Evolutionary conservation across 192 early-diverging fungal genomes (phyloP), one percentile per base, ranked within the genome.

Genomic region (Coemansia sp.): DNA sequence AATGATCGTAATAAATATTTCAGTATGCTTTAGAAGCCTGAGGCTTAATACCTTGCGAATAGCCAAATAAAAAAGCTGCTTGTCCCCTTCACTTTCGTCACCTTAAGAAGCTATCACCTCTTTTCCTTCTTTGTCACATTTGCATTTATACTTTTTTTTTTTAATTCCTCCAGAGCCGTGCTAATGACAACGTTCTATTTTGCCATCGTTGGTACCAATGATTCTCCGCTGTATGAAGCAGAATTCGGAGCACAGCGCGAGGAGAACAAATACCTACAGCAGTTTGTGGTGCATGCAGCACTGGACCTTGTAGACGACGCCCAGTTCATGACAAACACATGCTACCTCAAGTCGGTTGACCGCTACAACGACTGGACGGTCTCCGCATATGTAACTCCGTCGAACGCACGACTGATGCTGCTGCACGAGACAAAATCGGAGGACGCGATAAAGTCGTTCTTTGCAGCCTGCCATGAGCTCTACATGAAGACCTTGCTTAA

Each of bases 301-400:
- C 86, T 99, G 57, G 97, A 99, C 80, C 85, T 97, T 39, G 93
- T 99, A 18, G 96, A 99, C 63, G 97, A 99, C 70, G 76, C 93
- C 28, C 90, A 92, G 79, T 96, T 94, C 89, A 89, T 84, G 63
- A 94, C 88, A 26, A 93, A 86, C 48, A 84, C 89, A 7, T 92
- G 94, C 87, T 98, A 95, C 64, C 82, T 98, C 31, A 96, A 95
- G 70, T 87, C 89, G 2, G 89, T 99, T 39, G 97, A 99, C 82
- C 87, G 89, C 64, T 98, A 96, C 79, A 96, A 98, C 66, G 95
- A 99, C 68, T 92, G 87, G 81, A 89, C 87, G 69, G 90, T 97
- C 33, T 94, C 94, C 13, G 92, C 93, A 16, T 97, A 93, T 65
- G 91, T 98, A 12, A 89, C 93, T 7, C 89, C 96, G 33, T 92